Evolutionary conservation across 441 rosid genomes (phyloP), one percentile per base, ranked within the genome.

Genomic region (Aquilaria agallochum): DNA sequence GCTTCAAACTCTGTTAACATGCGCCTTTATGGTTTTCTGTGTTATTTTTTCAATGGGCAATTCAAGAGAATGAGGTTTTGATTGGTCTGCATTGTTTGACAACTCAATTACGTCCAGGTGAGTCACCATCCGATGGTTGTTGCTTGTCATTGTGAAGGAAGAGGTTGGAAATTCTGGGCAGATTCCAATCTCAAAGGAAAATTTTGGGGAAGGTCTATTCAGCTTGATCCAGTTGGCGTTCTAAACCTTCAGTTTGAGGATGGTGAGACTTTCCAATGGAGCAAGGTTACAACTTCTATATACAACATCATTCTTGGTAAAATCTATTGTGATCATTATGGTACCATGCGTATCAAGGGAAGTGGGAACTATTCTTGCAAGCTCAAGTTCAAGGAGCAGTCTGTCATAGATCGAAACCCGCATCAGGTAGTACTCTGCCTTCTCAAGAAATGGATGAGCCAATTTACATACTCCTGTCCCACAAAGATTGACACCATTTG

Each of bases 191-290:
- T 93, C 76, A 90, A 88, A 76, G 98, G 98, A 44, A 90, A 93
- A 74, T 93, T 93, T 56, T 93, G 97, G 98, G 98, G 97, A 10
- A 75, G 98, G n/a, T 93, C 98, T 65, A 90, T 93, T 76, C 98
- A 93, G 80, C 98, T 93, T 53, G 98, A 90, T 76, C 98, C 98
- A 56, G 95, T 93, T 31, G 98, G 98, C 64, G 62, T 83, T 44
- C 82, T 90, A 54, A 86, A 92, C 45, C 60, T 93, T 63, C 95
- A 80, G 73, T 90, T 90, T 72, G 97, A 90, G 63, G 91, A 87
- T 71, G 95, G 95, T 33, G 95, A 88, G 72, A 83, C 72, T 40
- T 93, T 85, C 62, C 97, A 88, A 55, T 93, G 98, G 98, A 90
- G 95, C 88, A 93, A 93, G 74, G 97, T 93, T 68, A 93, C 98